Conservation (phyloP, 495 filamentous ascomycete genomes). For the Cercophora samala region DNA sequence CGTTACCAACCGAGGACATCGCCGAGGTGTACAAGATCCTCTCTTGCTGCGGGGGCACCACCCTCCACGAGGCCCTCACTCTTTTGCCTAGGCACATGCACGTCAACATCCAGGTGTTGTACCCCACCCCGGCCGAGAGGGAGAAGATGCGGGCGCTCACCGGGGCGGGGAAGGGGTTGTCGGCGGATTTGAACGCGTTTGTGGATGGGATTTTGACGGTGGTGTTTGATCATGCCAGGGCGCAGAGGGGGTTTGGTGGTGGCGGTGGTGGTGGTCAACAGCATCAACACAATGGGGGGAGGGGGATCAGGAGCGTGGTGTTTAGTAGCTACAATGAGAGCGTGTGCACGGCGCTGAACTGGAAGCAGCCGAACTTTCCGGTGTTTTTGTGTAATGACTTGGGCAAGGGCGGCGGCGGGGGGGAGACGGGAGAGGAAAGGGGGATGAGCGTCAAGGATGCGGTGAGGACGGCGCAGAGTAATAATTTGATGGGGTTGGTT, state of each 20-base stretch:
- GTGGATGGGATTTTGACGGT: slow-evolving; percentile 77
- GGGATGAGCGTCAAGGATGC: slow-evolving; percentile 79
- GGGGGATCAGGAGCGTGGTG: slow-evolving; percentile 70
- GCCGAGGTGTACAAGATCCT: slow-evolving; percentile 64
- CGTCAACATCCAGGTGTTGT: slow-evolving; percentile 82
- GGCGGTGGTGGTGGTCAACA: no score
- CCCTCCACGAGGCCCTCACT: slow-evolving; percentile 68
- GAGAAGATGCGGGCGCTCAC: slow-evolving; percentile 51
- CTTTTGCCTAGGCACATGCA: slow-evolving; percentile 73
- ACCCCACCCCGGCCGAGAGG: slow-evolving; percentile 65
- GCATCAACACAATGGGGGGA: slow-evolving; percentile 30
- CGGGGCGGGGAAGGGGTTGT: slow-evolving; percentile 55
- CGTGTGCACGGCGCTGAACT: slow-evolving; percentile 90
- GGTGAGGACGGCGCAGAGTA: slow-evolving; percentile 86
- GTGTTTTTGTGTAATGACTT: slow-evolving; percentile 94
- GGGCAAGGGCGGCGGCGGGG: slow-evolving; percentile 44
- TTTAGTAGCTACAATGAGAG: slow-evolving; percentile 88
- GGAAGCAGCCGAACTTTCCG: slow-evolving; percentile 99
- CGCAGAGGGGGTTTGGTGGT: no score
- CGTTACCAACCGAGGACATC: slow-evolving; percentile 51
- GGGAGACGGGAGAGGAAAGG: no score
- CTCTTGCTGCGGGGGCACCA: slow-evolving; percentile 63
- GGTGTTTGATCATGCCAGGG: slow-evolving; percentile 87
- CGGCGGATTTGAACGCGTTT: slow-evolving; percentile 79
- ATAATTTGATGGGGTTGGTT: slow-evolving; percentile 97